These are phyloP conservation scores for Echria macrotheca DNA, from an alignment of 495 filamentous ascomycete species.

Conservation along the genomic window DNA sequence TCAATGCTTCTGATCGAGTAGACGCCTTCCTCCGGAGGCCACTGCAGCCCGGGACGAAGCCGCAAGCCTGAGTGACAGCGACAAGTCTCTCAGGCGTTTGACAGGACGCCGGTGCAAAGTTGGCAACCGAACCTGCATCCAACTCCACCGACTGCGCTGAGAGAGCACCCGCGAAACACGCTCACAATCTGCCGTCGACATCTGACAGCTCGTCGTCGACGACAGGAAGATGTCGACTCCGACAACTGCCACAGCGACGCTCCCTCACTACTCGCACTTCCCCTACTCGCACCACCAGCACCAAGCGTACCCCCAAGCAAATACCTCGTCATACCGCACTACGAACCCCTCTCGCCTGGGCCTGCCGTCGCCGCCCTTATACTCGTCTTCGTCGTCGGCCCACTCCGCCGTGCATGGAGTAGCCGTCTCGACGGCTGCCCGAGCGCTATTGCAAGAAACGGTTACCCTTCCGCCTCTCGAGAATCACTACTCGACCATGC, in stretches of 20 bases:
- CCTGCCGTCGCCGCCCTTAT: constrained; percentile 34
- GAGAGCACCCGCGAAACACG: constrained; percentile 7
- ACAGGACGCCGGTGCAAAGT: no score
- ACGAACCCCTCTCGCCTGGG: constrained; percentile 44
- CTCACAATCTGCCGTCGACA: no score
- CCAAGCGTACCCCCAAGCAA: constrained; percentile 32
- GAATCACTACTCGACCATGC: constrained; percentile 31
- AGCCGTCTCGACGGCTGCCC: constrained; percentile 24
- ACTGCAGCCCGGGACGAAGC: constrained; percentile 1
- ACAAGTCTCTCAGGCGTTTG: no score
- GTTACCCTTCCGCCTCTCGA: constrained; percentile 21
- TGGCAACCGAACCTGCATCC: constrained; percentile 15
- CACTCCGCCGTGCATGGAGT: constrained; percentile 34
- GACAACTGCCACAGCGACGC: constrained; percentile 72
- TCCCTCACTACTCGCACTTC: constrained; percentile 57
- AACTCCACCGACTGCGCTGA: no score
- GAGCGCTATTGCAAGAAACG: constrained; percentile 28
- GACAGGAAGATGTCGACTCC: constrained; percentile 70
- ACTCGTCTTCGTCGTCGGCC: constrained; percentile 30
- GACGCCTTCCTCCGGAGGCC: background rate
- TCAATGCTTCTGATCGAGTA: constrained; percentile 1
- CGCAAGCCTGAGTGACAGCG: no score
- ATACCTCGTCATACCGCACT: constrained; percentile 47
- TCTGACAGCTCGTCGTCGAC: no score
- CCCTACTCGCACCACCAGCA: constrained; percentile 66